Evolutionary conservation across 208 protist genomes (phyloP).

Genomic region (Crithidia mellificae): DNA sequence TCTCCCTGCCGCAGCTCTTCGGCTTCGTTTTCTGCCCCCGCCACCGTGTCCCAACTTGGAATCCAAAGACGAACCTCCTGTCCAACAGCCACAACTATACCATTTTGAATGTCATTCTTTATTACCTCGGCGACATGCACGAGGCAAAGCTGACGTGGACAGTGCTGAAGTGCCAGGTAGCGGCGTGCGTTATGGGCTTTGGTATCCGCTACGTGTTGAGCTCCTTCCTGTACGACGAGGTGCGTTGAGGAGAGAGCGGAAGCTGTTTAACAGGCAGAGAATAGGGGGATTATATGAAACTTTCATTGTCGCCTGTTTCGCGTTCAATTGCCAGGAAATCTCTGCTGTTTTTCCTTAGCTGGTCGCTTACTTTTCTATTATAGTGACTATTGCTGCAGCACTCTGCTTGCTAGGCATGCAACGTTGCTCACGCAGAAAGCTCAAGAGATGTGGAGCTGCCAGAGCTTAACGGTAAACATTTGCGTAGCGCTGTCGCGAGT

Average conservation of each 20-base stretch:
- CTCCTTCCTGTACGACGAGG: slow-evolving; percentile 71
- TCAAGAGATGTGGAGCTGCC: too few relatives aligned
- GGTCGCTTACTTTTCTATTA: too few relatives aligned
- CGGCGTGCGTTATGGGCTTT: slow-evolving; percentile 69
- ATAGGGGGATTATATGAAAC: too few relatives aligned
- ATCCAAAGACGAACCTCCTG: slow-evolving; percentile 63
- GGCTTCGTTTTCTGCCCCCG: slow-evolving; percentile 95
- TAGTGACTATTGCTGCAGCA: too few relatives aligned
- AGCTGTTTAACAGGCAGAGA: background rate
- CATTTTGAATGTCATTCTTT: slow-evolving; percentile 85
- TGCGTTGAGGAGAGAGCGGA: slow-evolving; percentile 28
- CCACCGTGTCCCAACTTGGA: slow-evolving; percentile 96
- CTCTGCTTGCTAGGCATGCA: too few relatives aligned
- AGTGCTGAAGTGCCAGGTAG: slow-evolving; percentile 67
- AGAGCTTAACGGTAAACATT: too few relatives aligned
- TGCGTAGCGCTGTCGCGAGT: too few relatives aligned
- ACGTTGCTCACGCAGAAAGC: too few relatives aligned
- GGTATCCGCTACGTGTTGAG: slow-evolving; percentile 67
- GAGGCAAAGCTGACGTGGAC: slow-evolving; percentile 62
- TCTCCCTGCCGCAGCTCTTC: slow-evolving; percentile 98
- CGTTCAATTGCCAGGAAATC: background rate
- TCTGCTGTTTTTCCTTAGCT: background rate
- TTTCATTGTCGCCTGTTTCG: too few relatives aligned
- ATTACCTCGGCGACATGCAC: slow-evolving; percentile 73
- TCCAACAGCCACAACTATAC: slow-evolving; percentile 89